These are phyloP conservation scores for Raffaelea albimanens DNA, from an alignment of 2,329 filamentous ascomycete species.

Conservation along the genomic window DNA sequence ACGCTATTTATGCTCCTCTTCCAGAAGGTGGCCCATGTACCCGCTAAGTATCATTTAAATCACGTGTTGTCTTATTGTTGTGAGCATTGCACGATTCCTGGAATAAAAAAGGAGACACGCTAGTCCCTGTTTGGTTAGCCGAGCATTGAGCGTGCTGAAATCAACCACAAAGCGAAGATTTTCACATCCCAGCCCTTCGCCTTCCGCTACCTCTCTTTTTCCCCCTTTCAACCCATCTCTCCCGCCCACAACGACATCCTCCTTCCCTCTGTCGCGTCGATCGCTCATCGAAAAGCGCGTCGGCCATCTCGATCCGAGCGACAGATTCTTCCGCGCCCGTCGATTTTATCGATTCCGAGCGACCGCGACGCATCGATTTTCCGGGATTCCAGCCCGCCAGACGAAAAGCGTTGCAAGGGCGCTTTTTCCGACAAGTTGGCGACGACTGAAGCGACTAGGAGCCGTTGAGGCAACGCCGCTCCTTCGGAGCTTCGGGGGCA, in stretches of 20 bases:
- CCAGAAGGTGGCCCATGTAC: too few species aligned
- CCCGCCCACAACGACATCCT: constrained; percentile 27
- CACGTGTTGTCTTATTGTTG: constrained; percentile 7
- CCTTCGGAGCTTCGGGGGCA: constrained; percentile 26
- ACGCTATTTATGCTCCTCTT: too few species aligned
- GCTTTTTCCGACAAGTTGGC: constrained; percentile 27
- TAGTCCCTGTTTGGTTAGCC: constrained; percentile 22
- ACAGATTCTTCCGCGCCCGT: neutral
- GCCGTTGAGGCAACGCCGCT: constrained; percentile 20
- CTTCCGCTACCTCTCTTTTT: constrained; percentile 8
- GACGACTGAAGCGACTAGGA: constrained; percentile 28
- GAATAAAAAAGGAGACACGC: constrained; percentile 14
- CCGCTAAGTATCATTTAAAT: too few species aligned
- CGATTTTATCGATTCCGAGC: constrained; percentile 1
- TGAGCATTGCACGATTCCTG: neutral
- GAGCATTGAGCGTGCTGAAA: constrained; percentile 15
- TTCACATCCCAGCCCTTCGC: constrained; percentile 23
- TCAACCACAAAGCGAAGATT: constrained; percentile 28
- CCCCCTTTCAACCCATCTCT: constrained; percentile 17
- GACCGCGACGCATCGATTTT: neutral
- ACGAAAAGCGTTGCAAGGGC: constrained; percentile 15
- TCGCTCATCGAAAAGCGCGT: constrained; percentile 44
- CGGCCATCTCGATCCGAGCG: constrained; percentile 30
- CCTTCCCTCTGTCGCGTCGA: constrained; percentile 3
- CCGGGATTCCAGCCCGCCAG: neutral